Base-by-base conservation (phyloP, 2,329 filamentous ascomycete genomes). In the Apiospora sp. region DNA sequence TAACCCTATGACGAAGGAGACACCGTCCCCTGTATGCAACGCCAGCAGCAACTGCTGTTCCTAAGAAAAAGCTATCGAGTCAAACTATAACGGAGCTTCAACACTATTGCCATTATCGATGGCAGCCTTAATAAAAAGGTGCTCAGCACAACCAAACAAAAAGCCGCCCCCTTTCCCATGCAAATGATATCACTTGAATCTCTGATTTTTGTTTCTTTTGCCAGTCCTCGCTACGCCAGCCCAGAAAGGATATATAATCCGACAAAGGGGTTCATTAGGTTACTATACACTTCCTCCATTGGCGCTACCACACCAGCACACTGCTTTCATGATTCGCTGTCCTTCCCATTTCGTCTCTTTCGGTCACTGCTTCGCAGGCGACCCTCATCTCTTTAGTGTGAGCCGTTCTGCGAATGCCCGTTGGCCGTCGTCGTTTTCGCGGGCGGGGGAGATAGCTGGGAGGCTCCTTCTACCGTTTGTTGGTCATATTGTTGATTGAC, bases 401-500 rank as follows among this genome's bases (percentile, higher is more conserved):
- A n/a, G 34, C 68, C 68, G n/a, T 70, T 70, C 43, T 69, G 44
- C 44, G 67, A 46, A 37, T 43, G 22, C 16, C 68, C 68, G 34
- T 70, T 70, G 68, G 37, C 46, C 24, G 48, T 54, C 34, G 49
- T 64, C 30, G 12, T 41, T 34, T 41, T 41, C 30, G 22, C 22
- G 13, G 68, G 68, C 24, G 58, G 72, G 13, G 75, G 74, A 34
- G 75, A 75, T 67, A 70, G 73, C 13, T 72, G 49, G 13, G 70
- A 71, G 14, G 77, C 78, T 61, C 75, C 74, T 7, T 74, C 75
- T 41, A 75, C 77, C 0, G 79, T 79, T 24, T 75, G 72, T 43
- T 75, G 76, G 64, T 81, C 79, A 67, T 75, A 78, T 54, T 80
- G 74, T 37, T 77, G 74, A 49, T 79, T 74, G 30, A 81, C 72